Percentiles rank a stretch among this genome's conserved stretches.
Conservation (phyloP, 352 stramenopile genomes). For the Phytophthora pini region DNA sequence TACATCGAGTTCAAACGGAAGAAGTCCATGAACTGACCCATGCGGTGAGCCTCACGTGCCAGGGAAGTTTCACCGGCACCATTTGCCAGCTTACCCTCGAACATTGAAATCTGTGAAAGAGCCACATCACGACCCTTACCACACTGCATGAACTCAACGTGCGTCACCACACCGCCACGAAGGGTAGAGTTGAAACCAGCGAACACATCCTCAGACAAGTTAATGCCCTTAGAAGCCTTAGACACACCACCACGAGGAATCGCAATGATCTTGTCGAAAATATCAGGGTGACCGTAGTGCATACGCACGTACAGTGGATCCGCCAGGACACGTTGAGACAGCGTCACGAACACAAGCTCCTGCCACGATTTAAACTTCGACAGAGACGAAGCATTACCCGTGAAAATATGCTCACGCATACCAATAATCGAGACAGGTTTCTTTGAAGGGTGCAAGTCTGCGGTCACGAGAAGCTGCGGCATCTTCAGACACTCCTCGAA, state of each 20-base stretch:
- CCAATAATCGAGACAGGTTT: slow-evolving; percentile 83
- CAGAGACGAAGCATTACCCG: slow-evolving; percentile 75
- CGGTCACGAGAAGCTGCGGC: slow-evolving; percentile 72
- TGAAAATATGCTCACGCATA: slow-evolving; percentile 89
- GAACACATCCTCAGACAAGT: slow-evolving; percentile 86
- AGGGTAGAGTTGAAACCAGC: slow-evolving; percentile 78
- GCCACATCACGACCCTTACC: slow-evolving; percentile 84
- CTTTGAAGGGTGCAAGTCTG: slow-evolving; percentile 68
- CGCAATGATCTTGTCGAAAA: slow-evolving; percentile 83
- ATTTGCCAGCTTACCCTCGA: slow-evolving; percentile 82
- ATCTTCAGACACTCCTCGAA: slow-evolving; percentile 91
- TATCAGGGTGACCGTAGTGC: slow-evolving; percentile 86
- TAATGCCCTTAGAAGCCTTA: slow-evolving; percentile 83
- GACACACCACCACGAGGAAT: slow-evolving; percentile 77
- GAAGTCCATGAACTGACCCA: slow-evolving; percentile 86
- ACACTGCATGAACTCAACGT: slow-evolving; percentile 86
- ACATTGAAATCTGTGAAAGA: slow-evolving; percentile 84
- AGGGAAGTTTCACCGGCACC: slow-evolving; percentile 75
- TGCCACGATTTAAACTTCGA: slow-evolving; percentile 87
- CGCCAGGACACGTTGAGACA: slow-evolving; percentile 77
- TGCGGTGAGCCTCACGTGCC: slow-evolving; percentile 77
- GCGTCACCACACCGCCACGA: slow-evolving; percentile 69
- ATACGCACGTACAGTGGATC: slow-evolving; percentile 80
- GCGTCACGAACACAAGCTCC: slow-evolving; percentile 81
- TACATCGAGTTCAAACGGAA: slow-evolving; percentile 88